Conservation (phyloP, 140 eudicot species). For the Erigeron philadelphicus region DNA sequence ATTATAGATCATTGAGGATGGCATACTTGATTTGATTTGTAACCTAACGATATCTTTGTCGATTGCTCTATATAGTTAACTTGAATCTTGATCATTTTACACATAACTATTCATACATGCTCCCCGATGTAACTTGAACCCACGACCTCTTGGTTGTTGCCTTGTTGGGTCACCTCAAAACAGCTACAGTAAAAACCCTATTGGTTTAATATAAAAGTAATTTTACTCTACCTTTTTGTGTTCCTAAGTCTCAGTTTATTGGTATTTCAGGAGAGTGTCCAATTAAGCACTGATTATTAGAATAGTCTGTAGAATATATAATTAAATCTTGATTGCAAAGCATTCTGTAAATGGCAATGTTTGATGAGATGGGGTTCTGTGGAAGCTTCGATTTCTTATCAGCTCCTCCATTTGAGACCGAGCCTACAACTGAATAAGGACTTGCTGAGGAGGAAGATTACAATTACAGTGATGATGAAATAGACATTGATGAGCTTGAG, state of each 20-base stretch:
- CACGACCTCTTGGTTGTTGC: too few species aligned
- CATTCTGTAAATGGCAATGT: constrained; percentile 15
- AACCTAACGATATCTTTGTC: too few species aligned
- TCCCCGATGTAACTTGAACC: too few species aligned
- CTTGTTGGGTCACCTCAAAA: too few species aligned
- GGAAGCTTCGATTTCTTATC: constrained; percentile 31
- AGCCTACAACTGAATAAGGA: constrained; percentile 5
- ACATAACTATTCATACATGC: too few species aligned
- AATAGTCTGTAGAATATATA: background rate
- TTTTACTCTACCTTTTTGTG: background rate
- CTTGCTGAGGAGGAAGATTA: constrained; percentile 15
- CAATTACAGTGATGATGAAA: constrained; percentile 39
- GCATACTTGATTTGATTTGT: background rate
- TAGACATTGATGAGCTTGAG: constrained; percentile 61
- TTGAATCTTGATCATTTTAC: too few species aligned
- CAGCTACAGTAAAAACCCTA: background rate
- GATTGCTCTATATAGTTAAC: too few species aligned
- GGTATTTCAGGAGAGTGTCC: constrained; percentile 20
- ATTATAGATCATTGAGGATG: constrained; percentile 1
- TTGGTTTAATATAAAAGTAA: background rate
- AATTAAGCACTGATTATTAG: background rate
- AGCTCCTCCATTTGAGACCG: constrained; percentile 12
- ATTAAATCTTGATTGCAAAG: constrained; percentile 8
- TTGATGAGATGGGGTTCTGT: constrained; percentile 29
- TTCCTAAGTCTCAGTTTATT: background rate